phyloP scores from a whole-genome alignment of 2,329 filamentous ascomycete genomes.

The Ophiosphaerella narmari region DNA sequence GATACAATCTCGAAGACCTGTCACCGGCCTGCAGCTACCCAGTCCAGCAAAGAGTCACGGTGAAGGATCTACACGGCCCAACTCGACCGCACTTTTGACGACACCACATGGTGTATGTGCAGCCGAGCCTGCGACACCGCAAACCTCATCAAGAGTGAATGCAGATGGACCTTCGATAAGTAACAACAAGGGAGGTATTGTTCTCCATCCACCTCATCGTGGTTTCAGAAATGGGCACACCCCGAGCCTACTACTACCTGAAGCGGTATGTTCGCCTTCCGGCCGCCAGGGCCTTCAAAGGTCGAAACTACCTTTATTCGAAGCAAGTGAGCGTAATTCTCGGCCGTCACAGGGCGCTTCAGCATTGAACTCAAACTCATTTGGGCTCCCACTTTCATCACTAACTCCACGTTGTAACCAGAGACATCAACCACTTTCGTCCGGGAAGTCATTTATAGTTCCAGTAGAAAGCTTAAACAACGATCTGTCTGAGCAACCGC shows the following conservation, averaged over 20 bases:
- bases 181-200: not conserved
- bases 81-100: slow-evolving; percentile 9
- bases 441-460: slow-evolving; percentile 37
- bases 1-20: slow-evolving; percentile 18
- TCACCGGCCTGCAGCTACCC: slow-evolving; percentile 23
- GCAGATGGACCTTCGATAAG: not conserved
- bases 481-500: slow-evolving; percentile 26
- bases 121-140: slow-evolving; percentile 21
- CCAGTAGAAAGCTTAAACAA: slow-evolving; percentile 20
- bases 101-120: slow-evolving; percentile 2
- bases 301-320: too few species aligned
- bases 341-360: too few species aligned
- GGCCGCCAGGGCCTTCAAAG: too few species aligned
- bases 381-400: not conserved
- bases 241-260: too few species aligned
- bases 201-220: not conserved
- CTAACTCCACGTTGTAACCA: slow-evolving; percentile 3
- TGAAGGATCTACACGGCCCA: not conserved
- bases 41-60: slow-evolving; percentile 30
- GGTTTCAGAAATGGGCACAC: not conserved
- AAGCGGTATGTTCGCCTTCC: too few species aligned
- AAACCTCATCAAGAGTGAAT: slow-evolving; percentile 14
- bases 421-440: slow-evolving; percentile 2
- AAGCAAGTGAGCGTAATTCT: too few species aligned
- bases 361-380: too few species aligned